A percentile compares a stretch with the other conserved stretches of the same genome.
Evolutionary conservation across 805 yeast species (phyloP).

Genomic region (Candida caryicola): DNA sequence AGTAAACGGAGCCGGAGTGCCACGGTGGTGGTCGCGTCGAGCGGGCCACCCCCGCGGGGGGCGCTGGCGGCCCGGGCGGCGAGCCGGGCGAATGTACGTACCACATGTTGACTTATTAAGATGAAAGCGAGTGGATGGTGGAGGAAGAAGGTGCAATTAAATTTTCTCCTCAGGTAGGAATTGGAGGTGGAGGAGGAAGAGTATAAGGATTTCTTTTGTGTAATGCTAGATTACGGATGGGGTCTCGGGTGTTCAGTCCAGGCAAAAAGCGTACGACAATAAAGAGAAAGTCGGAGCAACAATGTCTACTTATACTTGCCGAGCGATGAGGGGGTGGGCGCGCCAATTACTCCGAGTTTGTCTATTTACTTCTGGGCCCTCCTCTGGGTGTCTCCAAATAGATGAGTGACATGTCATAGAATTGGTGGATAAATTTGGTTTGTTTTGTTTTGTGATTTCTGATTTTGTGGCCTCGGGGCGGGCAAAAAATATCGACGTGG

Average conservation of each 20-base stretch:
- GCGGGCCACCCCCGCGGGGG: not conserved
- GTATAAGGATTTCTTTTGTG: not conserved
- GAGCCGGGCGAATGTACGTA: too few species aligned
- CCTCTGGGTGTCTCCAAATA: not conserved
- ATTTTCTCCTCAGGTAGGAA: not conserved
- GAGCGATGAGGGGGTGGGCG: too few species aligned
- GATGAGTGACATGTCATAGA: not conserved
- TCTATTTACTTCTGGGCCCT: not conserved
- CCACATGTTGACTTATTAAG: slow-evolving; percentile 2
- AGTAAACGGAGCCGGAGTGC: too few species aligned
- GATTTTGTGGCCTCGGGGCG: not conserved
- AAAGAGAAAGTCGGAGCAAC: too few species aligned
- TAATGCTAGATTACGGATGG: too few species aligned
- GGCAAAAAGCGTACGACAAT: too few species aligned
- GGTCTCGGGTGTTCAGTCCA: too few species aligned
- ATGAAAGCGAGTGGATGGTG: not conserved
- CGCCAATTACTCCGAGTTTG: not conserved
- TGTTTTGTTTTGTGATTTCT: not conserved
- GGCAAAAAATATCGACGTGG: too few species aligned
- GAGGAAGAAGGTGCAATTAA: not conserved
- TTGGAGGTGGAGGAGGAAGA: not conserved
- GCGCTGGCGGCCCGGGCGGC: not conserved
- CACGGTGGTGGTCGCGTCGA: too few species aligned
- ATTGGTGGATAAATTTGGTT: not conserved
- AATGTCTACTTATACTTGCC: too few species aligned